phyloP scores from a whole-genome alignment of 495 filamentous ascomycete genomes.

The Cercophora sp. region DNA sequence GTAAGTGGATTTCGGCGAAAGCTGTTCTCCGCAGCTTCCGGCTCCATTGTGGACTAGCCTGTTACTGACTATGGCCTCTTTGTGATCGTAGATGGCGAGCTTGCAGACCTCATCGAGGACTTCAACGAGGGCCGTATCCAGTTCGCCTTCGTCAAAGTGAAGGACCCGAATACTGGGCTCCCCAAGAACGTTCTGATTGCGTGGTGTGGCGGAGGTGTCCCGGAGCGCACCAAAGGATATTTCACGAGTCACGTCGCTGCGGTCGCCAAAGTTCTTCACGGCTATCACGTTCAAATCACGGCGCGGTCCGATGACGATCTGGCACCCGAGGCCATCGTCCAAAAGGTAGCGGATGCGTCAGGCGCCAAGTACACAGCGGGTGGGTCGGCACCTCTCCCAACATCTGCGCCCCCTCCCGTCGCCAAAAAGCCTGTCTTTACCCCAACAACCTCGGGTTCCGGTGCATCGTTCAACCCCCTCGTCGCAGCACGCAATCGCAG shows the following conservation, averaged over 20 bases:
- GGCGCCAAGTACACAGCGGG: constrained; percentile 86
- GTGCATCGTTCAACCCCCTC: constrained; percentile 62
- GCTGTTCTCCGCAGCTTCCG: too few species aligned
- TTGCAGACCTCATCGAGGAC: constrained; percentile 92
- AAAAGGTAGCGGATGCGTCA: constrained; percentile 94
- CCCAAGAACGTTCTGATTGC: constrained; percentile 92
- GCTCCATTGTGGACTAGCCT: too few species aligned
- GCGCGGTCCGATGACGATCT: constrained; percentile 87
- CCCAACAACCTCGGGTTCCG: constrained; percentile 65
- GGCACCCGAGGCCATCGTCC: constrained; percentile 77
- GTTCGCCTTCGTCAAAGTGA: constrained; percentile 95
- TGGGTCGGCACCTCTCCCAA: constrained; percentile 43
- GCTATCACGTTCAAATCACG: constrained; percentile 96
- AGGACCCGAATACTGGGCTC: constrained; percentile 84
- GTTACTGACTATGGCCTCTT: constrained; percentile 7
- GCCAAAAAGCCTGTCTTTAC: constrained; percentile 87
- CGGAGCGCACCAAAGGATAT: constrained; percentile 94
- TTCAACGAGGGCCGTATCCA: constrained; percentile 96
- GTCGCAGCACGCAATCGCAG: constrained; percentile 47
- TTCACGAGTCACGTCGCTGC: constrained; percentile 90
- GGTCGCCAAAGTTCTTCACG: constrained; percentile 87
- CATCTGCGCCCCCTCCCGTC: constrained; percentile 60
- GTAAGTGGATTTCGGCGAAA: constrained; percentile 43
- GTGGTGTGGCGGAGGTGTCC: constrained; percentile 98
- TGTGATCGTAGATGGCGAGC: constrained; percentile 70